A percentile compares a stretch with the other conserved stretches of the same genome.
phyloP scores from a whole-genome alignment of 2,329 filamentous ascomycete species.

The Fusarium sublunatum region DNA sequence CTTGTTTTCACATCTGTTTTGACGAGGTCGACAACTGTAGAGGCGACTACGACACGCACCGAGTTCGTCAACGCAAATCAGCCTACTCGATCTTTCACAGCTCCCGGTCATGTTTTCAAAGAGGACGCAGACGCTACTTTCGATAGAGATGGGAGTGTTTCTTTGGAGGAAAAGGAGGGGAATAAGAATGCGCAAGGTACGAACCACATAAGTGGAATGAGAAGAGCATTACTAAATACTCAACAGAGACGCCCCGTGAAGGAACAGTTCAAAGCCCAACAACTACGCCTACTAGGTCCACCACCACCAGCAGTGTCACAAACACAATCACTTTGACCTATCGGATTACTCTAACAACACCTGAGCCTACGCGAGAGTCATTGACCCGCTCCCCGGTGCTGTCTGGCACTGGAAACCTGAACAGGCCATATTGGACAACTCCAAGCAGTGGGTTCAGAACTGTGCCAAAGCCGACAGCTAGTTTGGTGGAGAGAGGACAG shows the following conservation, averaged over 20 bases:
- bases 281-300: background rate
- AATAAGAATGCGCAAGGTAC: constrained; percentile 7
- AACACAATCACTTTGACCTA: constrained; percentile 3
- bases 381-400: background rate
- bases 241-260: constrained; percentile 8
- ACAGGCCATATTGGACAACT: constrained; percentile 13
- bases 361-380: constrained; percentile 12
- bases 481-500: constrained; percentile 25
- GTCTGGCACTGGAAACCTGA: constrained; percentile 4
- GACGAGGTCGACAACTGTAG: constrained; percentile 38
- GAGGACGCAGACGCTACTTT: constrained; percentile 18
- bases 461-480: constrained; percentile 36
- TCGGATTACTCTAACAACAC: constrained; percentile 11
- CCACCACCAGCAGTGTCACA: constrained; percentile 7
- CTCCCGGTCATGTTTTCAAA: constrained; percentile 31
- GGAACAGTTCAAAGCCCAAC: background rate
- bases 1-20: constrained; percentile 37
- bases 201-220: background rate
- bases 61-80: constrained; percentile 26
- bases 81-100: constrained; percentile 9
- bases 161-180: background rate
- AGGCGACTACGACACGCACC: constrained; percentile 24
- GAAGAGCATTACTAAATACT: background rate
- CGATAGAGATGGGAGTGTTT: constrained; percentile 14
- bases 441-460: constrained; percentile 43